Evolutionary conservation across 495 filamentous ascomycete genomes (phyloP), one percentile per base, ranked within the genome.

Genomic region (Lophium mytilinum): DNA sequence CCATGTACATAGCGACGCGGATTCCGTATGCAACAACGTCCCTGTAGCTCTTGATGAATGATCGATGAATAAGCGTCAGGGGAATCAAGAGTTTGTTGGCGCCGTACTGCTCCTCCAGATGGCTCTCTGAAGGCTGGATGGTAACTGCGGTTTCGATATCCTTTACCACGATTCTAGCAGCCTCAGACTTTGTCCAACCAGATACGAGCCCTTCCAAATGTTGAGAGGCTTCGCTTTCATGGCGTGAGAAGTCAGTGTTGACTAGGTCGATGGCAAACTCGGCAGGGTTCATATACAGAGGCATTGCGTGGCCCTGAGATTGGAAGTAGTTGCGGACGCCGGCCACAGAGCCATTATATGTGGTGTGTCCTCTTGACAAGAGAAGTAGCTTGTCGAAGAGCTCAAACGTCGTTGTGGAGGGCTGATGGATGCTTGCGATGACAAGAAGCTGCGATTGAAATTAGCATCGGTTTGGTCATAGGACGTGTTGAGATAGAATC

Each of bases 21-120:
- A 93, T 88, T 0, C 87, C 88, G 62, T 91, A 93, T 0, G 83
- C 88, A 12, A 91, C 78, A 11, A 92, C 79, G 68, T 93, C 88
- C 1, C 88, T 81, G 66, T 90, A 88, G 52, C 78, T 82, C 71
- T 93, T 93, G 68, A 93, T 82, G 57, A 84, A 89, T 19, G 78
- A 78, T 9, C 88, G 80, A 68, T 89, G 83, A 9, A 91, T 72
- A 0, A 93, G 72, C 3, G 79, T 76, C 0, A 76, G 5, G 0
- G 75, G 75, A 46, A 83, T 58, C 21, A 66, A 48, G 14, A 71
- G 43, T 17, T 55, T 58, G 15, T 67, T 70, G 11, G 55, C 77
- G n/a, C n/a, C n/a, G n/a, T n/a, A n/a, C n/a, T n/a, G n/a, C n/a
- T n/a, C n/a, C n/a, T n/a, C 68, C 51, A 67, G 52, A 30, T 30